These are phyloP conservation scores for Grifola frondosa DNA, from an alignment of 1,284 basidiomycete genomes.

Conservation along the genomic window DNA sequence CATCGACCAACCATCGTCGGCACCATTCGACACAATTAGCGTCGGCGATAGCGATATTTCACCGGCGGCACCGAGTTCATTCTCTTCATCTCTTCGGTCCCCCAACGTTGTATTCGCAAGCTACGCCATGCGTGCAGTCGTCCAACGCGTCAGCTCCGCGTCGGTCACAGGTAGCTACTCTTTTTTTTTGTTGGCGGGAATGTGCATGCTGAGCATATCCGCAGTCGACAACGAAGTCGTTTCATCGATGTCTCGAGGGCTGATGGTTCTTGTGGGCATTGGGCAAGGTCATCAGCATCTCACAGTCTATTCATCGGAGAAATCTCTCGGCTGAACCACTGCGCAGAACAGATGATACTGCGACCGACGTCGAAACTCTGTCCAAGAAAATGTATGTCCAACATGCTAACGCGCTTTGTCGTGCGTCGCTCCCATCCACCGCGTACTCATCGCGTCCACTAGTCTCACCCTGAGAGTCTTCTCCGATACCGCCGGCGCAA, in stretches of 20 bases:
- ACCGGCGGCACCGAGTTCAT: conserved; percentile 1
- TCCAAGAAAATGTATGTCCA: conserved; percentile 74
- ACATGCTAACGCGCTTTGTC: neutral
- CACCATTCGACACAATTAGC: neutral
- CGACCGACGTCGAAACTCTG: conserved; percentile 65
- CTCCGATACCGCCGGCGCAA: conserved; percentile 55
- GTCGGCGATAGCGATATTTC: neutral
- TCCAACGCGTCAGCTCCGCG: conserved; percentile 75
- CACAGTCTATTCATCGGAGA: conserved; percentile 7
- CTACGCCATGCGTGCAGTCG: conserved; percentile 79
- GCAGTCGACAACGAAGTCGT: conserved; percentile 71
- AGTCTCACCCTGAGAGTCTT: conserved; percentile 77
- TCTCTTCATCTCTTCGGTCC: neutral
- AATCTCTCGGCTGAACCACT: conserved; percentile 19
- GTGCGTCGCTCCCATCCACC: neutral
- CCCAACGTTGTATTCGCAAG: too few species aligned
- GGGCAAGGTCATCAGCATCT: conserved; percentile 58
- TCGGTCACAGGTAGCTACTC: conserved; percentile 62
- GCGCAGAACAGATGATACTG: conserved; percentile 68
- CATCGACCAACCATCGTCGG: conserved; percentile 4
- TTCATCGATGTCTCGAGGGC: conserved; percentile 77
- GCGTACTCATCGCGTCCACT: conserved; percentile 5
- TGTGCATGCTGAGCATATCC: neutral
- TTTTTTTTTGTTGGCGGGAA: neutral
- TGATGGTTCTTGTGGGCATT: conserved; percentile 88